These are phyloP conservation scores for Nothophoma quercina DNA, from an alignment of 2,329 filamentous ascomycete genomes.

Conservation along the genomic window DNA sequence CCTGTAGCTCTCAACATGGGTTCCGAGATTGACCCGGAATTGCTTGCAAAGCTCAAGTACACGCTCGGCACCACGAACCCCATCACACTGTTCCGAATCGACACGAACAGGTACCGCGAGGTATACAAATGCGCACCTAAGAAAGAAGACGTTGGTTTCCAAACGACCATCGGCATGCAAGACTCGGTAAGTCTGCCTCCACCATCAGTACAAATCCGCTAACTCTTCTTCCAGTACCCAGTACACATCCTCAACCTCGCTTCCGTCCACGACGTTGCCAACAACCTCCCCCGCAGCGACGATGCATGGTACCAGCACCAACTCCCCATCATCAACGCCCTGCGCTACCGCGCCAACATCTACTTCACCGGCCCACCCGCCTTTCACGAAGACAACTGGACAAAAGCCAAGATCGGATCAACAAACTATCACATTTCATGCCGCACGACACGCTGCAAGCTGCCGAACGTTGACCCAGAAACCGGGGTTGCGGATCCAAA, in stretches of 20 bases:
- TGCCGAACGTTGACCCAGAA: conserved; percentile 73
- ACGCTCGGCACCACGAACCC: conserved; percentile 73
- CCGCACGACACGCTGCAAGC: conserved; percentile 72
- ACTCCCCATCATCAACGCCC: conserved; percentile 61
- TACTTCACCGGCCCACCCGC: conserved; percentile 69
- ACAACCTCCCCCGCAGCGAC: conserved; percentile 58
- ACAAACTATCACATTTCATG: conserved; percentile 63
- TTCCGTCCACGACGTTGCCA: conserved; percentile 68
- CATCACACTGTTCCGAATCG: conserved; percentile 73
- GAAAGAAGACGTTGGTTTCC: conserved; percentile 66
- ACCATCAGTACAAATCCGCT: conserved; percentile 13
- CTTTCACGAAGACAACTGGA: conserved; percentile 77
- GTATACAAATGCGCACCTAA: conserved; percentile 68
- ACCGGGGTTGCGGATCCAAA: conserved; percentile 63
- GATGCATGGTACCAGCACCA: conserved; percentile 37
- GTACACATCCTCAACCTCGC: conserved; percentile 72
- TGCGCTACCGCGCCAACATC: conserved; percentile 76
- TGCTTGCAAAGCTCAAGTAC: conserved; percentile 68
- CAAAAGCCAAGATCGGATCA: conserved; percentile 58
- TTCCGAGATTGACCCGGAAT: conserved; percentile 57
- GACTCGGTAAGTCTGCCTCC: conserved; percentile 64
- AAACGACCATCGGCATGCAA: conserved; percentile 72
- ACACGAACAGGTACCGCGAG: conserved; percentile 64
- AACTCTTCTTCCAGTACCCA: conserved; percentile 63
- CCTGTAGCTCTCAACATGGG: conserved; percentile 57